Base-by-base conservation (phyloP, 768 basidiomycete species). In the Collybiopsis luxurians region DNA sequence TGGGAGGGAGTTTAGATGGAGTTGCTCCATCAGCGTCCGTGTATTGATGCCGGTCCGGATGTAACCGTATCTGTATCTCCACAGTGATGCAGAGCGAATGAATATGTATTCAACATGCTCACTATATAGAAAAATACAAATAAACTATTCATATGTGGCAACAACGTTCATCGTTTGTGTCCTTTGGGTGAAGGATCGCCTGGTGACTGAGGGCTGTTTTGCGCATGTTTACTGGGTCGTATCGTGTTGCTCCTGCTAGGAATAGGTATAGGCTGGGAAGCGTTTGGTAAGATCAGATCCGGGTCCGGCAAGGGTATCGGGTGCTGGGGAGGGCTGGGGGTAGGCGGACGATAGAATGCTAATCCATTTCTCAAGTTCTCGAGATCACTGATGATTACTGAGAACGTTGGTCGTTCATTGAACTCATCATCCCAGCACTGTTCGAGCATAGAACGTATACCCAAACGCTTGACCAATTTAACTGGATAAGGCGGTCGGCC, bases 341-440 rank as follows among this genome's bases (percentile, higher is more conserved):
- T 40, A 34, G 31, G 13, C 13, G 31, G 31, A 6, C 28, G 46
- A 31, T 48, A 48, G 28, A 30, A 48, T 12, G 46, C 17, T 17
- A 48, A 17, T n/a, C 50, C 31, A 26, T 38, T 30, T 24, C 15
- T 17, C 36, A 52, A 39, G 19, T 19, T 38, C 34, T 52, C 50
- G 3, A 52, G 34, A 9, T 36, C 28, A 7, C 31, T 55, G 43
- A 55, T 43, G n/a, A 55, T 31, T 5, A 21, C 2, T 12, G 43
- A 44, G 23, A 55, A 55, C 10, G 54, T 19, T 2, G 54, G 54
- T 0, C 54, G 11, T 27, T 45, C 43, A 13, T 24, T 45, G 1
- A 36, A 28, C n/a, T 36, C 42, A 44, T 44, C 34, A 24, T 44
- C 42, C 54, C 54, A 55, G 13, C 54, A 55, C 2, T 40, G 42